A percentile compares a stretch with the other conserved stretches of the same genome.
Conservation (phyloP, 2,329 filamentous ascomycete genomes). For the Ophiostoma angusticollis region DNA sequence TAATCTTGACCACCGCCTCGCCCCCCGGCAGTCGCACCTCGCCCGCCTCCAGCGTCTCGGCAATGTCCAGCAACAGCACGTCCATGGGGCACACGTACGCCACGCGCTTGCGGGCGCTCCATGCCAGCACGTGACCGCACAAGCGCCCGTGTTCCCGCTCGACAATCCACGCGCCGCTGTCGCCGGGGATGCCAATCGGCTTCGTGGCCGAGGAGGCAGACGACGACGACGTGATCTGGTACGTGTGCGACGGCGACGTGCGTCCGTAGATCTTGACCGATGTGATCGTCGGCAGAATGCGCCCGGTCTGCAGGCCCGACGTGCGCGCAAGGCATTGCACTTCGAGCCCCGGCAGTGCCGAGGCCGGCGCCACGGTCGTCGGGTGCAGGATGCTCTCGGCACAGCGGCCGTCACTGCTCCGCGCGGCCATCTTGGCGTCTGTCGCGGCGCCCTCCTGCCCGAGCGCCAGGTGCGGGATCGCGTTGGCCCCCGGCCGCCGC, state of each 20-base stretch:
- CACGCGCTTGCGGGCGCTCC: slow-evolving; percentile 64
- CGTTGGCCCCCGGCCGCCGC: slow-evolving; percentile 59
- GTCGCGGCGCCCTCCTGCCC: slow-evolving; percentile 2
- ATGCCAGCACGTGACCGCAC: slow-evolving; percentile 83
- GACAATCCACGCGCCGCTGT: slow-evolving; percentile 88
- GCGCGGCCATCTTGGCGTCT: not conserved
- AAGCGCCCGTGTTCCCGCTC: slow-evolving; percentile 66
- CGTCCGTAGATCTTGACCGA: slow-evolving; percentile 83
- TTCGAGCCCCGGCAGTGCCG: slow-evolving; percentile 55
- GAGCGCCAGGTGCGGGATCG: slow-evolving; percentile 37
- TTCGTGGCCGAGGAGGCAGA: slow-evolving; percentile 4
- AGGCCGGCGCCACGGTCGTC: slow-evolving; percentile 44
- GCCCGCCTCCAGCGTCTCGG: slow-evolving; percentile 57
- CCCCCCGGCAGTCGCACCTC: slow-evolving; percentile 60
- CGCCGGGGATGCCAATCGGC: slow-evolving; percentile 61
- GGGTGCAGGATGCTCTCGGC: slow-evolving; percentile 38
- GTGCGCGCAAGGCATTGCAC: slow-evolving; percentile 87
- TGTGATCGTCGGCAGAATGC: slow-evolving; percentile 64
- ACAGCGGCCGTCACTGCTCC: too few relatives aligned
- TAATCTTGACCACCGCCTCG: slow-evolving; percentile 25
- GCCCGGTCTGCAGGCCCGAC: slow-evolving; percentile 66
- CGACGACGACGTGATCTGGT: slow-evolving; percentile 30
- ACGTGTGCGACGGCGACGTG: slow-evolving; percentile 62
- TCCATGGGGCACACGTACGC: slow-evolving; percentile 97
- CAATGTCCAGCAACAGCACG: slow-evolving; percentile 73